phyloP scores from a whole-genome alignment of 1,139 yeast species.

The Eremothecium coryli region DNA sequence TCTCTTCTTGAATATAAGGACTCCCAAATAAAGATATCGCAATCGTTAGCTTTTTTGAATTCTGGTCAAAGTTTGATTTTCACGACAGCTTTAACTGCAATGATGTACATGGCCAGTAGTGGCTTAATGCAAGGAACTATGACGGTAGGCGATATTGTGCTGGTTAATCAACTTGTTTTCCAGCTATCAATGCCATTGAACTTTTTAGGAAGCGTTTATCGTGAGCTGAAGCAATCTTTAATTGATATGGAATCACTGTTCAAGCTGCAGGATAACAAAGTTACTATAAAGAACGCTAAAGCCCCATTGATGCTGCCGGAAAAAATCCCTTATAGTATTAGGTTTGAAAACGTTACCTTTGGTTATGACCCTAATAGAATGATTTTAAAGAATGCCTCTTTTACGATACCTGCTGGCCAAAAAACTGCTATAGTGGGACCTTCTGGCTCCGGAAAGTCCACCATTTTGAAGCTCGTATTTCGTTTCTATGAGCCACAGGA shows the following conservation, averaged over 20 bases:
- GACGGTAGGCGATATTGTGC: slow-evolving; percentile 92
- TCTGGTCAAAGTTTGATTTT: slow-evolving; percentile 90
- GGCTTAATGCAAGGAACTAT: slow-evolving; percentile 77
- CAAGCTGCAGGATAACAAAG: slow-evolving; percentile 66
- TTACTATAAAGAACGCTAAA: slow-evolving; percentile 54
- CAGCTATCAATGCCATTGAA: slow-evolving; percentile 91
- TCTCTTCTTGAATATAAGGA: slow-evolving; percentile 70
- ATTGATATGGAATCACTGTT: slow-evolving; percentile 89
- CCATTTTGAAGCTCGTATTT: slow-evolving; percentile 73
- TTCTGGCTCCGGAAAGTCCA: slow-evolving; percentile 91
- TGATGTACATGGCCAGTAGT: slow-evolving; percentile 98
- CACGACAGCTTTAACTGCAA: slow-evolving; percentile 83
- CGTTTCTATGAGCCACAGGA: slow-evolving; percentile 76
- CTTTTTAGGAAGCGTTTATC: slow-evolving; percentile 87
- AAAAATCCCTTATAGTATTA: slow-evolving; percentile 53
- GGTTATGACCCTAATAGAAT: slow-evolving; percentile 87
- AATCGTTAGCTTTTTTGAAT: slow-evolving; percentile 82
- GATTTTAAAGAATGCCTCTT: slow-evolving; percentile 70
- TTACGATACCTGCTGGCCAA: slow-evolving; percentile 82
- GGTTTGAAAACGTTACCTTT: slow-evolving; percentile 84
- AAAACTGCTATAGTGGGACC: slow-evolving; percentile 94
- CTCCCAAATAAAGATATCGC: slow-evolving; percentile 81
- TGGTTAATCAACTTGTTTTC: slow-evolving; percentile 90
- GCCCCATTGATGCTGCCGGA: slow-evolving; percentile 45
- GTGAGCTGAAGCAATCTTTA: slow-evolving; percentile 86